These are phyloP conservation scores for Torrubiellomyces zombiae DNA, from an alignment of 2,329 filamentous ascomycete species.

Conservation along the genomic window DNA sequence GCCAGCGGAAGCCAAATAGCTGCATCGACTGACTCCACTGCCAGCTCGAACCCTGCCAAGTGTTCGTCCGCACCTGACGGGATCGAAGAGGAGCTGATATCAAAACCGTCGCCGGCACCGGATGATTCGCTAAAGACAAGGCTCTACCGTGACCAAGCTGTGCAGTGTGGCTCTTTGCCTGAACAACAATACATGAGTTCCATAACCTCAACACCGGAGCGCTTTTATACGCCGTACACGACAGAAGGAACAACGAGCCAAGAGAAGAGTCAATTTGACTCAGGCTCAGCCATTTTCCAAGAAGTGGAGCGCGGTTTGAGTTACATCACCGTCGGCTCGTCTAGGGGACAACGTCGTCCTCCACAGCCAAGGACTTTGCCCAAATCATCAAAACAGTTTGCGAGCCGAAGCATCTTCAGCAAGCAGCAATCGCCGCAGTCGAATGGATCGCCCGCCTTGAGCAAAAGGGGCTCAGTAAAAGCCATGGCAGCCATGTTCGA, in stretches of 20 bases:
- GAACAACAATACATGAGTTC: slow-evolving; percentile 3
- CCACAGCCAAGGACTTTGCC: slow-evolving; percentile 3
- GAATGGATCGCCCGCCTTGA: slow-evolving; percentile 7
- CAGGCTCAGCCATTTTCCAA: no score
- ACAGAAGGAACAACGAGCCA: no score
- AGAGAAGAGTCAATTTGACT: no score
- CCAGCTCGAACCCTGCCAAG: no score
- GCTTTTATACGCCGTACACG: slow-evolving; percentile 12
- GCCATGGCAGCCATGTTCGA: slow-evolving; percentile 38
- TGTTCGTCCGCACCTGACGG: no score
- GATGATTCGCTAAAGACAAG: no score
- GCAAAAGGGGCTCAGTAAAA: slow-evolving; percentile 21
- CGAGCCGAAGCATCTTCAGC: slow-evolving; percentile 2
- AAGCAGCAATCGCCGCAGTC: slow-evolving; percentile 4
- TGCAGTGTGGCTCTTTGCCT: slow-evolving; percentile 3
- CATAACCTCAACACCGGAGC: slow-evolving; percentile 7
- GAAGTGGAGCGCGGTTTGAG: no score
- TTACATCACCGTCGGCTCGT: no score
- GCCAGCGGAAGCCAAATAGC: no score
- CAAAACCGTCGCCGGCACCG: no score
- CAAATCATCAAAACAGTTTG: slow-evolving; percentile 5
- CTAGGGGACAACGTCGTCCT: neutral
- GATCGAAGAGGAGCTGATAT: no score
- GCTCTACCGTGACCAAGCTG: slow-evolving; percentile 3
- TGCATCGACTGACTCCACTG: no score